Evolutionary conservation across 2,329 filamentous ascomycete genomes (phyloP), one percentile per base, ranked within the genome.

Genomic region (Botrytis medusae): DNA sequence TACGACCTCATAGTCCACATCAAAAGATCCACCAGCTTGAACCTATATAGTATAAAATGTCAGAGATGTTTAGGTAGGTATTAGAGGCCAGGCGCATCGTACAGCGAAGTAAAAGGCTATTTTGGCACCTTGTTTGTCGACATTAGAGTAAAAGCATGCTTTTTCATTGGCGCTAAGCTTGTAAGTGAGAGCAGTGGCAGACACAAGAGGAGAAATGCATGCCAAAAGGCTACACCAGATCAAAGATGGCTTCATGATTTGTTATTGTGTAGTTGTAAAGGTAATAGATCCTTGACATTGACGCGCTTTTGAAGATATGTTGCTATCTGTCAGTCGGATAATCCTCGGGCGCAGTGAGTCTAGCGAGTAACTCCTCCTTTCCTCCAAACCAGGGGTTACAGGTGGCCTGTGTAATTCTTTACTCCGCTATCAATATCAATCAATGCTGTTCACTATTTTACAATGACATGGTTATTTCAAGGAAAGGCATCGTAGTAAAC

Each of bases 21-120:
- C 96, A 85, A 99, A 99, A 44, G 94, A 95, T 79, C 96, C 97
- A 81, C 96, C 96, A 14, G 95, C 95, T 97, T 99, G 96, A 64
- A 98, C 95, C 95, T 97, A 76, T 60, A 57, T 10, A 29, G 42
- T 54, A 25, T 42, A 32, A 29, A 57, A 57, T 57, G 65, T 69
- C 65, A 69, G 65, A 57, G 20, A 69, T 32, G 65, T 57, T 69
- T 22, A 69, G 32, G n/a, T 40, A 16, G 12, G 16, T 48, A 62
- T 54, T 18, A n/a, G 18, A 40, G 54, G 25, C 20, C 40, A 51
- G 63, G 54, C 42, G 54, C 44, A 57, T 85, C 92, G 77, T 86
- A 99, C 96, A 74, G 96, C 97, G 84, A 99, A 99, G 86, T 99
- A 99, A 82, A 99, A 99, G 68, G 96, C 95, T 78, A 99, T 87